Base-by-base conservation (phyloP, 257 asterid genomes). In the Scutellaria baicalensis region DNA sequence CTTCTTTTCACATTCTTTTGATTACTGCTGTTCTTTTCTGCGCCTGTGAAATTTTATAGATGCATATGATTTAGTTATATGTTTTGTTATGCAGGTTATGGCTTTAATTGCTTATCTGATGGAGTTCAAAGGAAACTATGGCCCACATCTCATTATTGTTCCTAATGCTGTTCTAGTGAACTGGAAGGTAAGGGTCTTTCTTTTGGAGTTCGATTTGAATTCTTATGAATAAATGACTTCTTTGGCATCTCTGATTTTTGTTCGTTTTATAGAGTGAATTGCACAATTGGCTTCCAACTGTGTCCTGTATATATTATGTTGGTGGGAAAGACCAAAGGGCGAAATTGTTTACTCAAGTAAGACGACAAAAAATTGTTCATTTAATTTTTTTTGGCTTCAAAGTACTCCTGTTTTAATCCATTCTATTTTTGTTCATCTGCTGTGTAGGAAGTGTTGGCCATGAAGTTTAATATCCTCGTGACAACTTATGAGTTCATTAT, bases 161-260 rank as follows among this genome's bases (percentile, higher is more conserved):
- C 99, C 99, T 51, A 94, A 94, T 84, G 99, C 99, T 73, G 99
- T 94, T 81, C 83, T 94, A 58, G 99, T 94, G 68, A 94, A 94
- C 85, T 94, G 99, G 99, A 94, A 94, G 98, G 99, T 94, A 59
- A 69, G 42, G 74, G 44, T 52, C 45, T 58, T 36, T 78, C 45
- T 58, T 36, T 78, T 54, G 57, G 49, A 56, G 40, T 74, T 59
- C 65, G 64, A 42, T 65, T 78, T 59, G 44, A 58, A 9, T 56
- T 49, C 31, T 59, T 69, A 6, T 27, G 16, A 45, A 52, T 21
- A 45, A 70, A 20, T 68, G 9, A 52, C 47, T 64, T 56, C 36
- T 51, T 56, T 60, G 9, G 59, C 75, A 23, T 36, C 64, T 40
- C 80, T 82, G 74, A 78, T 75, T 71, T 64, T 51, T 77, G 70